These are phyloP conservation scores for Syzygium syzygioides DNA, from an alignment of 441 rosid genomes.

Conservation along the genomic window DNA sequence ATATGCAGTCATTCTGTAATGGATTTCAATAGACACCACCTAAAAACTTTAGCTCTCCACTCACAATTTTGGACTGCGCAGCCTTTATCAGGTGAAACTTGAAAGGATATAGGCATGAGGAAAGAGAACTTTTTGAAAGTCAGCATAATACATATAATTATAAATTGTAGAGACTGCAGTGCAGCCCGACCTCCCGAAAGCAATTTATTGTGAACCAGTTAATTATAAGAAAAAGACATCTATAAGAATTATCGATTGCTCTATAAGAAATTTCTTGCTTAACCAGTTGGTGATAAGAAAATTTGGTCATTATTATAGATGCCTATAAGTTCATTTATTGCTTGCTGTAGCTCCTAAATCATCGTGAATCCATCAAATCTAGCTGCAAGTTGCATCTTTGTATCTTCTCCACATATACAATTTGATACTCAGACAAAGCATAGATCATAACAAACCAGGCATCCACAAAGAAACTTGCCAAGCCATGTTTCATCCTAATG, in stretches of 20 bases:
- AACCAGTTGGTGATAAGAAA: not conserved
- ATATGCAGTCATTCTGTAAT: slow-evolving; percentile 6
- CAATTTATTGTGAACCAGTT: not conserved
- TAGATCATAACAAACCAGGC: not conserved
- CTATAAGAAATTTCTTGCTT: not conserved
- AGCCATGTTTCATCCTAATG: not conserved
- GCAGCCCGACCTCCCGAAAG: not conserved
- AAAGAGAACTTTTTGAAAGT: not conserved
- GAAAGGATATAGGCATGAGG: not conserved
- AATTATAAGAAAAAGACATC: not conserved
- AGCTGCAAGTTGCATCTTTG: not conserved
- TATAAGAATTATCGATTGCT: not conserved
- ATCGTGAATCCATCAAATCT: not conserved
- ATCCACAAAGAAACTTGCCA: not conserved
- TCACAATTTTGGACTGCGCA: not conserved
- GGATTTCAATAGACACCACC: not conserved
- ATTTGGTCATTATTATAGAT: not conserved
- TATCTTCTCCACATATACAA: not conserved
- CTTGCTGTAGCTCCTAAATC: not conserved
- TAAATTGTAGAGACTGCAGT: not conserved
- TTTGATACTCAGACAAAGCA: not conserved
- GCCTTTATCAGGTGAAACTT: not conserved
- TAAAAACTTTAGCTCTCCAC: not conserved
- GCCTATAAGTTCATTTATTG: not conserved
- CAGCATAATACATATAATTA: not conserved